Percentiles rank a stretch among this genome's conserved stretches.
These are phyloP conservation scores for Cornus suecica DNA, from an alignment of 148 eudicot genomes.

Conservation along the genomic window DNA sequence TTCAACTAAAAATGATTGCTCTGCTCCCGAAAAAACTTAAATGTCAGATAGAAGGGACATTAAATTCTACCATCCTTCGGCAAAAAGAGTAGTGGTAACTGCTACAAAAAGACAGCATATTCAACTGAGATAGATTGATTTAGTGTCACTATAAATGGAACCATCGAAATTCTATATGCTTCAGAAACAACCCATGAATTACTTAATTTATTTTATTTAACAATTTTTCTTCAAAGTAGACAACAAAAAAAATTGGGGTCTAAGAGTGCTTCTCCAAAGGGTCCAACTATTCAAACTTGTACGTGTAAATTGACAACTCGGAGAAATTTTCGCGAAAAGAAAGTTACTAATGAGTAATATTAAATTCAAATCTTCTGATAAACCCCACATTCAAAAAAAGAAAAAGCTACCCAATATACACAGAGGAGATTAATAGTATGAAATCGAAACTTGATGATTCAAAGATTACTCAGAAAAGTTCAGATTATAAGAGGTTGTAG, in stretches of 20 bases:
- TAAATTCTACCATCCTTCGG: too few species aligned
- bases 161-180: background rate
- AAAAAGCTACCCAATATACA: too few species aligned
- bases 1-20: constrained; percentile 6
- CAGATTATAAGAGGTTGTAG: too few species aligned
- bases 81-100: background rate
- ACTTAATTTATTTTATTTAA: too few species aligned
- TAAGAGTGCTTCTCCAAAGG: background rate
- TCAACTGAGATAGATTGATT: background rate
- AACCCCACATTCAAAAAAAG: too few species aligned
- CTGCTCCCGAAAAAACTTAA: background rate
- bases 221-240: too few species aligned
- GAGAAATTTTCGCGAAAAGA: background rate
- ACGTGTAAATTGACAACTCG: background rate
- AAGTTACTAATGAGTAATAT: too few species aligned
- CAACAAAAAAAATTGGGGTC: background rate
- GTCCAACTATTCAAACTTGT: background rate
- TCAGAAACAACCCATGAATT: background rate
- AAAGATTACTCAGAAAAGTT: too few species aligned
- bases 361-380: background rate
- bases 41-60: background rate
- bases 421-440: background rate
- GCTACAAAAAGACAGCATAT: background rate
- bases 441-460: too few species aligned
- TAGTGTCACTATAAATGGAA: too few species aligned